Evolutionary conservation across 768 basidiomycete genomes (phyloP).

Genomic region (Agrocybe praecox): DNA sequence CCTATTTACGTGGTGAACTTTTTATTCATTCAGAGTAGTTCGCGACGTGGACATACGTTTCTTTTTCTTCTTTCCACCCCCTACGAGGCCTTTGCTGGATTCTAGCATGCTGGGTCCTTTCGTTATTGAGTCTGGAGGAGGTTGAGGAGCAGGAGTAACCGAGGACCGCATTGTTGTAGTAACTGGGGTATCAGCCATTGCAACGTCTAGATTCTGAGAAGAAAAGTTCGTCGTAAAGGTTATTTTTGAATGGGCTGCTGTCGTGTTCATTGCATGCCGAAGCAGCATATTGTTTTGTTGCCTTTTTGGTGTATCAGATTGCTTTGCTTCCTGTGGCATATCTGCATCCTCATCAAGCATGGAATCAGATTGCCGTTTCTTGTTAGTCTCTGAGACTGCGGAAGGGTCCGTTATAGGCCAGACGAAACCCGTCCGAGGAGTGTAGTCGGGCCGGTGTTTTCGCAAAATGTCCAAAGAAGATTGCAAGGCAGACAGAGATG

Average conservation of each 20-base stretch:
- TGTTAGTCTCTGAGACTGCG: constrained; percentile 25
- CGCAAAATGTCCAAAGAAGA: constrained; percentile 76
- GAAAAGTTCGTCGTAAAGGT: constrained; percentile 44
- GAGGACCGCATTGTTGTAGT: constrained; percentile 36
- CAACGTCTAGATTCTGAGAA: constrained; percentile 27
- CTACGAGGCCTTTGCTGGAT: constrained; percentile 45
- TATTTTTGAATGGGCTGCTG: constrained; percentile 67
- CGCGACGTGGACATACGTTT: constrained; percentile 56
- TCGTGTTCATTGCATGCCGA: constrained; percentile 78
- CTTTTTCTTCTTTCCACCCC: constrained; percentile 71
- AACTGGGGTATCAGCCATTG: constrained; percentile 31
- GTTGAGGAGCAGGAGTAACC: constrained; percentile 40
- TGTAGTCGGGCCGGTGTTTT: constrained; percentile 77
- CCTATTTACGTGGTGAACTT: constrained; percentile 25
- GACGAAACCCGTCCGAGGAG: constrained; percentile 79
- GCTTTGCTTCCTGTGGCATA: constrained; percentile 20
- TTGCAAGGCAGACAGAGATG: constrained; percentile 71
- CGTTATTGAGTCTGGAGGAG: constrained; percentile 27
- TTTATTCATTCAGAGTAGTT: constrained; percentile 1
- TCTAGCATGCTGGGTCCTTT: constrained; percentile 49
- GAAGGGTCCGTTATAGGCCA: constrained; percentile 80
- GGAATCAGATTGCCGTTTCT: constrained; percentile 27
- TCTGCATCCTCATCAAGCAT: constrained; percentile 14
- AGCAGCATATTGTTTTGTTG: constrained; percentile 72
- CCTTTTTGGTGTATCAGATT: constrained; percentile 43